These are phyloP conservation scores for Euphorbia tirucalli DNA, from an alignment of 345 rosid species.

Conservation along the genomic window DNA sequence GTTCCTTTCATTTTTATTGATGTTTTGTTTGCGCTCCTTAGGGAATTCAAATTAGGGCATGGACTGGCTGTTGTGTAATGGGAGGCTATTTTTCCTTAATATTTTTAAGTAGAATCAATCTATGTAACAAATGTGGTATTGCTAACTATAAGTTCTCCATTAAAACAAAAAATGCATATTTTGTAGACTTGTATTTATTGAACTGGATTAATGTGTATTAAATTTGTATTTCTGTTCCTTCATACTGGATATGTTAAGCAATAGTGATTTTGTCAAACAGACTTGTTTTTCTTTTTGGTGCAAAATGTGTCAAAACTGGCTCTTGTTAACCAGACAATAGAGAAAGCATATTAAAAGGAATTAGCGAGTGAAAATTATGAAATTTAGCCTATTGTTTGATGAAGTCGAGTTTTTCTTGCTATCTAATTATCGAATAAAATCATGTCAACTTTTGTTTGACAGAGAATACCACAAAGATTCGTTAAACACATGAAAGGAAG, in stretches of 20 bases:
- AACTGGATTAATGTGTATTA: not conserved
- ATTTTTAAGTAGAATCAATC: not conserved
- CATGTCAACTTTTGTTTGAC: conserved; percentile 15
- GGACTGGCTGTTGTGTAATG: too few relatives aligned
- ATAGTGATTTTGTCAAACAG: not conserved
- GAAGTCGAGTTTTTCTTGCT: not conserved
- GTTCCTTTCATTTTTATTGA: not conserved
- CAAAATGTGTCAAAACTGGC: too few relatives aligned
- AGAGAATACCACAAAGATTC: conserved; percentile 49
- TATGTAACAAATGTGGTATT: not conserved
- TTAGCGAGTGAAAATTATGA: too few relatives aligned
- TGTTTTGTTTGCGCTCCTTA: not conserved
- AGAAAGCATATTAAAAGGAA: too few relatives aligned
- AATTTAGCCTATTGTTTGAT: not conserved
- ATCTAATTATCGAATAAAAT: not conserved
- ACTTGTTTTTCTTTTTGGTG: too few relatives aligned
- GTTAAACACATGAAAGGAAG: conserved; percentile 39
- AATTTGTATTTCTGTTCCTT: not conserved
- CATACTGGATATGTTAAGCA: not conserved
- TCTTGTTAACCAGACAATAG: not conserved
- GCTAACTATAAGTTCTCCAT: not conserved
- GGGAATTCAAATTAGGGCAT: too few relatives aligned
- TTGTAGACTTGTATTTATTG: too few relatives aligned
- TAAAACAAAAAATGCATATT: not conserved
- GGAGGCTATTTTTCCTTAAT: too few relatives aligned